phyloP scores from a whole-genome alignment of 441 rosid species.

The Adansonia gregorii region DNA sequence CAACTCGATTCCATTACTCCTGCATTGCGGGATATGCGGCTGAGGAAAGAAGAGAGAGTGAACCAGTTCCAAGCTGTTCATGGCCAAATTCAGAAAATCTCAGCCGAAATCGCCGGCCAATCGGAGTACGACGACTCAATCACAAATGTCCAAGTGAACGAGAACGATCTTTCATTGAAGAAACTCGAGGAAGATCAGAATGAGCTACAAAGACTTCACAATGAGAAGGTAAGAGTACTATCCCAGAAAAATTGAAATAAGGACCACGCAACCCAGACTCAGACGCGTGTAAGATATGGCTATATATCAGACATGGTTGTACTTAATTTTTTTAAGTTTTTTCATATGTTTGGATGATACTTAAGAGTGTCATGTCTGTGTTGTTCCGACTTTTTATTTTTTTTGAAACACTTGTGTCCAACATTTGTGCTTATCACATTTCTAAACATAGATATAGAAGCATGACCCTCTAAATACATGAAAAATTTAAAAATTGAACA shows the following conservation, averaged over 20 bases:
- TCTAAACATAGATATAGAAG: too few relatives aligned
- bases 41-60: constrained; percentile 84
- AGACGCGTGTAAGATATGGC: too few relatives aligned
- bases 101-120: constrained; percentile 87
- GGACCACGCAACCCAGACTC: too few relatives aligned
- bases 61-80: constrained; percentile 77
- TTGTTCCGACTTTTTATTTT: too few relatives aligned
- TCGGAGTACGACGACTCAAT: constrained; percentile 67
- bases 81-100: constrained; percentile 81
- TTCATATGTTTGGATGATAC: too few relatives aligned
- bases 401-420: too few relatives aligned
- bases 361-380: too few relatives aligned
- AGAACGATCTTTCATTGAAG: constrained; percentile 86
- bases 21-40: constrained; percentile 81
- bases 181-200: constrained; percentile 86
- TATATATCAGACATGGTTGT: too few relatives aligned
- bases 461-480: too few relatives aligned
- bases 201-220: constrained; percentile 81
- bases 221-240: constrained; percentile 65
- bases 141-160: constrained; percentile 63
- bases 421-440: too few relatives aligned
- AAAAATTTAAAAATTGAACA: too few relatives aligned
- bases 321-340: constrained; percentile 9
- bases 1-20: constrained; percentile 94
- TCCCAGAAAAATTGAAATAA: too few relatives aligned